Base-by-base conservation (phyloP, 1,284 basidiomycete species). In the Ustilago tritici region DNA sequence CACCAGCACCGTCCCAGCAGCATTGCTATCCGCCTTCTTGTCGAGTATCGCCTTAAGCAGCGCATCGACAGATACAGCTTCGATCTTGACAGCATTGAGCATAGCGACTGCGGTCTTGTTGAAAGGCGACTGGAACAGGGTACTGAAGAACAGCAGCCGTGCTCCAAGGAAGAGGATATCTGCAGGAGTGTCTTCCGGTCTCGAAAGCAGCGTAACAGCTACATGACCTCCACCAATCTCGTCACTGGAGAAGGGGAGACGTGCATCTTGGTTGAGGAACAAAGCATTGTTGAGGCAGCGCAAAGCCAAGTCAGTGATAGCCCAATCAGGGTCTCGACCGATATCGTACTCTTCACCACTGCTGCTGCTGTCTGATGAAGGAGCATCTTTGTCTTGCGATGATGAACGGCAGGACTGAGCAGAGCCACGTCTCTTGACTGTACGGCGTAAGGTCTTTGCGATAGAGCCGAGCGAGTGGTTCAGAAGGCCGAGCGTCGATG, bases 211-310 rank as follows among this genome's bases (percentile, higher is more conserved):
- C 5, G 70, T 66, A 1, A 80, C 61, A 12, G 73, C 74, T 4
- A 62, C 65, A 32, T 68, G 62, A 1, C 78, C 76, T 15, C 80
- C 81, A 2, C 70, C 80, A 6, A 80, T 62, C 2, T 71, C 70
- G 41, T 73, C 67, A 50, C 64, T 61, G 14, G 67, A 70, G 46
- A 82, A 83, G 9, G 65, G 62, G 14, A 64, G 56, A 2, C 81
- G 49, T 3, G 70, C 61, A 31, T 61, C 46, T 52, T 82, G 64
- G 56, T 84, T 74, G 38, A 82, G 76, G 55, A 75, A 81, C 36
- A 84, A 71, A 2, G 72, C 78, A 56, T 84, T 84, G 70, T 84
- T 84, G 66, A 84, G 76, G 38, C 74, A 77, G 53, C 82, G 79
- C 46, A 84, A 50, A 15, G 79, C 79, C 61, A 78, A 68, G 34